A percentile compares a stretch with the other conserved stretches of the same genome.
These are phyloP conservation scores for Aspergillus heteromorphus DNA, from an alignment of 495 filamentous ascomycete genomes.

Conservation along the genomic window DNA sequence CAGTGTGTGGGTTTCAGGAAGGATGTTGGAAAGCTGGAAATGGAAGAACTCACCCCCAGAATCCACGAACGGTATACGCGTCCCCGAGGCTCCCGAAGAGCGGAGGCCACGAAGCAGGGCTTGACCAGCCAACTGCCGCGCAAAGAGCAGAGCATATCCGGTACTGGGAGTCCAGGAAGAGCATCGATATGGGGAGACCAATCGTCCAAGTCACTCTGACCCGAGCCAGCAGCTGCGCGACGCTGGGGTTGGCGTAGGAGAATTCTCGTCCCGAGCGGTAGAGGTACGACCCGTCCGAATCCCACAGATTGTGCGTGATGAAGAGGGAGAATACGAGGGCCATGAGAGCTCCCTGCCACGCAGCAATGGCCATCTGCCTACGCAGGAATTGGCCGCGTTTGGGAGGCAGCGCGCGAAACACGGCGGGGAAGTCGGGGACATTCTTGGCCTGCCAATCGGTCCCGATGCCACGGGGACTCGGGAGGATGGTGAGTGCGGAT, in stretches of 20 bases:
- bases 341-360: not conserved
- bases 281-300: not conserved
- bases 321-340: not conserved
- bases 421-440: not conserved
- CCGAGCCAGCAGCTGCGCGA: not conserved
- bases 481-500: not conserved
- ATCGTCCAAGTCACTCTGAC: not conserved
- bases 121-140: not conserved
- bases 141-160: not conserved
- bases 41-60: conserved; percentile 1
- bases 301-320: not conserved
- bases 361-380: not conserved
- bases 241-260: not conserved
- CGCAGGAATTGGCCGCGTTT: not conserved
- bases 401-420: not conserved
- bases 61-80: not conserved
- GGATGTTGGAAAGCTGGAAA: not conserved
- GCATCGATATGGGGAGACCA: not conserved
- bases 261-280: not conserved
- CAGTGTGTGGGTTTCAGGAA: not conserved
- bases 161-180: not conserved
- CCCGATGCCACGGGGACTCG: conserved; percentile 1
- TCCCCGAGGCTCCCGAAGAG: not conserved
- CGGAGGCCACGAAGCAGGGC: not conserved
- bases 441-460: conserved; percentile 9